Base-by-base conservation (phyloP, 441 rosid species). In the Adansonia gregorii region DNA sequence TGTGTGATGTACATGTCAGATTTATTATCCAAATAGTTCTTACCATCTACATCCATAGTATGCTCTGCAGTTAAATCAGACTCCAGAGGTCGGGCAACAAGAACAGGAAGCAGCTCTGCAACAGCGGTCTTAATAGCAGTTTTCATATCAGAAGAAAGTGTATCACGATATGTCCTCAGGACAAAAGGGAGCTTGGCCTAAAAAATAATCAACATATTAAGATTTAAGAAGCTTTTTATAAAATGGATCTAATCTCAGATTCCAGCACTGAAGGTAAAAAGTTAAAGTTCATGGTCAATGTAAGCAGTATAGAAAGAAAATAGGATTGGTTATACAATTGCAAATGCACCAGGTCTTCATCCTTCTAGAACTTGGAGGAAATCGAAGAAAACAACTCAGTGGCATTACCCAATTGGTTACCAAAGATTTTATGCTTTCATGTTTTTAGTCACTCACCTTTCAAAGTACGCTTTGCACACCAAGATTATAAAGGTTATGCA, bases 91-190 rank as follows among this genome's bases (percentile, higher is more conserved):
- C 89, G 88, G 61, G 88, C 81, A 76, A 89, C 85, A 81, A 97
- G 97, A 85, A 89, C 68, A n/a, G 97, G 98, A 85, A 96, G 98
- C 79, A 97, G 88, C 85, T 93, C 98, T 31, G 97, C 99, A 31
- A 97, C 98, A 2, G 93, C 93, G 67, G 88, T 89, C 92, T 95
- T 95, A 66, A 95, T 95, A 75, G 99, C 89, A 72, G 86, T 84
- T 89, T 95, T 95, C 98, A 95, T 94, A 87, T 91, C 92, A 4
- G 94, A 88, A 41, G 98, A 92, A 79, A 95, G 92, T 65, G 93
- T 90, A 72, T 95, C 99, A 8, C 91, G 97, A 79, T 95, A 95
- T 51, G 89, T 82, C 84, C 98, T 91, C 93, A 94, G 86, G 66
- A 95, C 83, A 58, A 89, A 87, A 20, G 98, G 99, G 68, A 95